A percentile compares a stretch with the other conserved stretches of the same genome.
These are phyloP conservation scores for Penicillium frequentans DNA, from an alignment of 2,329 filamentous ascomycete genomes.

Conservation along the genomic window DNA sequence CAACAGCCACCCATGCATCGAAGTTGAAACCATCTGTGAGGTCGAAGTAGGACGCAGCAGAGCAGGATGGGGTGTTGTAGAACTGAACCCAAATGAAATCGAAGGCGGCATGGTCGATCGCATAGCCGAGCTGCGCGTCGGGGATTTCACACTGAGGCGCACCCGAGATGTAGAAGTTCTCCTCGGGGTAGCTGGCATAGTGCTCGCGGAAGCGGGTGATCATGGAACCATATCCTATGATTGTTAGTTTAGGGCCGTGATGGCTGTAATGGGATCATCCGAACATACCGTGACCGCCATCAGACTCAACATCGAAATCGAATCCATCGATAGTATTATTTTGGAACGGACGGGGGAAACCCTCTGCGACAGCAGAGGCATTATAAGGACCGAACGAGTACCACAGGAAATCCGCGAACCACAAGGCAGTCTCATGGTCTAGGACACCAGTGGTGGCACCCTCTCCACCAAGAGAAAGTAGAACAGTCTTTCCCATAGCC, in stretches of 20 bases:
- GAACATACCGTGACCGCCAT: conserved; percentile 30
- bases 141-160: conserved; percentile 55
- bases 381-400: conserved; percentile 49
- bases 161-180: conserved; percentile 52
- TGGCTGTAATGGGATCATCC: neutral
- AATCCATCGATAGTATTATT: conserved; percentile 52
- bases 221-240: conserved; percentile 48
- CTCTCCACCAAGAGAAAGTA: conserved; percentile 52
- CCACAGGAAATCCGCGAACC: conserved; percentile 53
- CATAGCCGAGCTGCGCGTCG: conserved; percentile 48
- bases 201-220: conserved; percentile 48
- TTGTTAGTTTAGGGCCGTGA: neutral
- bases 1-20: conserved; percentile 45
- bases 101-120: conserved; percentile 47
- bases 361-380: conserved; percentile 23
- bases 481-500: conserved; percentile 42
- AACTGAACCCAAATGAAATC: conserved; percentile 59
- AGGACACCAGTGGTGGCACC: conserved; percentile 45
- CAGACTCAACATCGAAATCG: conserved; percentile 50
- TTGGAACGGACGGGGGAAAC: conserved; percentile 50
- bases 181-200: conserved; percentile 35
- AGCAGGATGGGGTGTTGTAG: conserved; percentile 56
- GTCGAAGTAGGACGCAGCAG: conserved; percentile 46
- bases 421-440: conserved; percentile 39
- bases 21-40: conserved; percentile 46